These are phyloP conservation scores for Penicillium angulare DNA, from an alignment of 495 filamentous ascomycete genomes.

Conservation along the genomic window DNA sequence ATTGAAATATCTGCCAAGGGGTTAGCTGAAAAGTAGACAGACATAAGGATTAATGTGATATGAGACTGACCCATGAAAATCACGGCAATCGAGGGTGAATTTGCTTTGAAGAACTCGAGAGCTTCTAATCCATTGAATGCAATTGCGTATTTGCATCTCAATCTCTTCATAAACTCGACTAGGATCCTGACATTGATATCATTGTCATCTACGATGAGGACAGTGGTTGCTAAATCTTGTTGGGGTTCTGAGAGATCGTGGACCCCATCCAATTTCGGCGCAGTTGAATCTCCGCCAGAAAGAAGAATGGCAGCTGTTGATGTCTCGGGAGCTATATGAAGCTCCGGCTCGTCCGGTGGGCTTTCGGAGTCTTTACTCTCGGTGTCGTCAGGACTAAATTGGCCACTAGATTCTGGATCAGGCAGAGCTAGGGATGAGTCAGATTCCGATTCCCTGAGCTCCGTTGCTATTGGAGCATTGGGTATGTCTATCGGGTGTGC, in stretches of 20 bases:
- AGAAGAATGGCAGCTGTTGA: no score
- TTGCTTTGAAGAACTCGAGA: slow-evolving; percentile 39
- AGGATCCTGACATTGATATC: slow-evolving; percentile 34
- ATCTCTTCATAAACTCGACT: slow-evolving; percentile 39
- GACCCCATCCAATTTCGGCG: neutral
- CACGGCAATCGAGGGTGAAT: slow-evolving; percentile 34
- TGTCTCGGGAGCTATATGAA: no score
- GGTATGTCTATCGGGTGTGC: neutral
- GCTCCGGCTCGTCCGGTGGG: no score
- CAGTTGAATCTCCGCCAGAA: no score
- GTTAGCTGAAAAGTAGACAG: neutral
- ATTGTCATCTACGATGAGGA: slow-evolving; percentile 40
- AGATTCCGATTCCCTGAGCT: no score
- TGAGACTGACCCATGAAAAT: slow-evolving; percentile 46
- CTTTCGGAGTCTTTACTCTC: no score
- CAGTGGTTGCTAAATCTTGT: no score
- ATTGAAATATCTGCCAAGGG: slow-evolving; percentile 48
- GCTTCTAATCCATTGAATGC: slow-evolving; percentile 55
- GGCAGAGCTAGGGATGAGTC: no score
- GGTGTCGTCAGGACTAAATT: no score
- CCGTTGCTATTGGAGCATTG: neutral
- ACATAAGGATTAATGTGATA: neutral
- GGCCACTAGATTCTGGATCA: no score
- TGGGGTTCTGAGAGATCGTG: neutral
- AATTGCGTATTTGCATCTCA: slow-evolving; percentile 18